Base-by-base conservation (phyloP, 2,329 filamentous ascomycete genomes). In the Scedosporium boydii region DNA sequence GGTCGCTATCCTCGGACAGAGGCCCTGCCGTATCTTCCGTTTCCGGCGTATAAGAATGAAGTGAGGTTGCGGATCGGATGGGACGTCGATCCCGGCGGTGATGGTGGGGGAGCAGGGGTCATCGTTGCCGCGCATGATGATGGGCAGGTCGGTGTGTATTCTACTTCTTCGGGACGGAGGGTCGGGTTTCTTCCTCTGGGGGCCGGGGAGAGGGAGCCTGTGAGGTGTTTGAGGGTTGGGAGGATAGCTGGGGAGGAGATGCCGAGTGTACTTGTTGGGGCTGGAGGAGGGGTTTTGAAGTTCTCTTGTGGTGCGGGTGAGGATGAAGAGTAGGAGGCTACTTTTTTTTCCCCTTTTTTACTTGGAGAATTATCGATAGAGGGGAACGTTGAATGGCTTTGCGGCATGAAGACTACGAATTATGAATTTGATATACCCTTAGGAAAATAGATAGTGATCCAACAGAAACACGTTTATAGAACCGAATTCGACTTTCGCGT, bases 41-140 rank as follows among this genome's bases (percentile, higher is more conserved):
- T 87, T 63, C 72, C 75, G 0, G 75, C 70, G 2, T 84, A 85
- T 69, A 68, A 69, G 34, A 87, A 87, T 68, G 68, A 69, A 0
- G 78, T 78, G 0, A 76, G 78, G 53, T 70, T 79, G 51, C 70
- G 78, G 18, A 74, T 81, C 9, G 85, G 83, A 1, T 78, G 85
- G 66, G 82, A 83, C 60, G 76, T 81, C 4, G 76, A 79, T 63
- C 58, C 70, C 0, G n/a, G n/a, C 5, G 29, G 29, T 10, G 6
- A 9, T 34, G 29, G 6, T 10, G 29, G 29, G 6, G 73, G 75
- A n/a, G 69, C 77, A 6, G 81, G 80, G 12, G 66, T 82, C 26
- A 77, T 83, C 4, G 84, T 83, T 0, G 80, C 83, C 0, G 82
- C 80, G 0, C 81, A 83, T 57, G 79, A 82, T 46, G 75, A 81